Evolutionary conservation across 139 green algal genomes (phyloP), one percentile per base, ranked within the genome.

Genomic region (Volvox reticuliferus): DNA sequence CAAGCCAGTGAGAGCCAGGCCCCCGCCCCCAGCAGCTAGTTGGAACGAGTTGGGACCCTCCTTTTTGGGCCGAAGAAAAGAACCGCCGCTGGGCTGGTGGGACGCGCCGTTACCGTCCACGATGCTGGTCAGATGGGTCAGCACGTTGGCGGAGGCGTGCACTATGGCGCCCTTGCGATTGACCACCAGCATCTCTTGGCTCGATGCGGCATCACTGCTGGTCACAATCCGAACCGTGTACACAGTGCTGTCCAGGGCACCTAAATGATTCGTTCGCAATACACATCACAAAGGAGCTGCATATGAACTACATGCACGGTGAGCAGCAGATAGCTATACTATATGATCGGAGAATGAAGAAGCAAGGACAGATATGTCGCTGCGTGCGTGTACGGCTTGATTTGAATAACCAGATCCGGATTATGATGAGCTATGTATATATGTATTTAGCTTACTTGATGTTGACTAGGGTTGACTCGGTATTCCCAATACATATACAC

Each of bases 121-220:
- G 20, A 20, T 24, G n/a, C 78, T 67, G 19, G 63, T 55, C 12
- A 90, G 73, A n/a, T 2, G 6, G 44, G 44, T 33, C 2, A 44
- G 33, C 14, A 90, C 20, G 26, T 83, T n/a, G 0, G 50, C 0
- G 1, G 86, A 90, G 19, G 50, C 71, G 50, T 84, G 32, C 73
- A 65, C 1, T 32, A 90, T 76, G 50, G 13, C 30, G 22, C 86
- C 86, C 71, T 90, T 90, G 30, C 73, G 71, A 44, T 83, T 36
- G 0, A 63, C 71, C n/a, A 90, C 86, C 6, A 90, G 73, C 30
- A 90, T 33, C 32, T 77, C 30, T 37, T 65, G 50, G 20, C 28
- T 20, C 14, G 71, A 22, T 26, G 22, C 22, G 9, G n/a, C 9
- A 3, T 26, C 71, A 0, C 24, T 0, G 0, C 28, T 33, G 18